phyloP scores from a whole-genome alignment of 805 yeast genomes.

The Tetrapisispora nanseiensis region DNA sequence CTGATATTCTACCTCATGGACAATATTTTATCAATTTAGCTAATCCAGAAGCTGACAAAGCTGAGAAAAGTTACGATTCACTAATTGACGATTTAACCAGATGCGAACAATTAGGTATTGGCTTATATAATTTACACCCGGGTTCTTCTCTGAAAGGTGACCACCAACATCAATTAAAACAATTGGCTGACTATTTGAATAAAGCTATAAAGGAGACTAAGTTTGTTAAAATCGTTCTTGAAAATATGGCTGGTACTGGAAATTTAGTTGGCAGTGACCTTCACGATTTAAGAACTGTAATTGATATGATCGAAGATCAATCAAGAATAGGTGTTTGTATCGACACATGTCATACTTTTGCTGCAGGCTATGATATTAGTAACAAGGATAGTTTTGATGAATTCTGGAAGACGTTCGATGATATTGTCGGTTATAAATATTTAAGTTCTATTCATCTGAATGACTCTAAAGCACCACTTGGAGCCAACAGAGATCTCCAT shows the following conservation, averaged over 20 bases:
- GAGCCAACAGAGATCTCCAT: conserved; percentile 84
- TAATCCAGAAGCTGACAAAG: conserved; percentile 77
- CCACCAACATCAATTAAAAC: conserved; percentile 50
- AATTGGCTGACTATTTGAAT: conserved; percentile 73
- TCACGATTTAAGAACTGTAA: conserved; percentile 66
- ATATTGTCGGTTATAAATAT: conserved; percentile 62
- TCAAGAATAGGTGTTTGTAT: conserved; percentile 87
- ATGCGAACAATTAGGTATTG: conserved; percentile 78
- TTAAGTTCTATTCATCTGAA: conserved; percentile 78
- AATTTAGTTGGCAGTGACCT: conserved; percentile 75
- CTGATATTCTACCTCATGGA: conserved; percentile 88
- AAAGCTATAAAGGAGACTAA: conserved; percentile 62
- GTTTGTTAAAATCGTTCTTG: conserved; percentile 81
- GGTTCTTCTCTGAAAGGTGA: conserved; percentile 78
- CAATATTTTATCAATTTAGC: conserved; percentile 89
- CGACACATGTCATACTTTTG: conserved; percentile 93
- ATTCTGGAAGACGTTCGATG: conserved; percentile 74
- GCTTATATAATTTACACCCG: conserved; percentile 85
- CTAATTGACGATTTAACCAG: conserved; percentile 79
- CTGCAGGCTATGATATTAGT: conserved; percentile 90
- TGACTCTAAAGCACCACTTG: conserved; percentile 90
- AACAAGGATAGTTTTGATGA: conserved; percentile 43
- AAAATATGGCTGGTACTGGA: conserved; percentile 98
- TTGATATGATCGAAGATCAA: conserved; percentile 71
- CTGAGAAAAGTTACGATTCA: conserved; percentile 61